Base-by-base conservation (phyloP, 805 yeast species). In the Hanseniaspora vineae region DNA sequence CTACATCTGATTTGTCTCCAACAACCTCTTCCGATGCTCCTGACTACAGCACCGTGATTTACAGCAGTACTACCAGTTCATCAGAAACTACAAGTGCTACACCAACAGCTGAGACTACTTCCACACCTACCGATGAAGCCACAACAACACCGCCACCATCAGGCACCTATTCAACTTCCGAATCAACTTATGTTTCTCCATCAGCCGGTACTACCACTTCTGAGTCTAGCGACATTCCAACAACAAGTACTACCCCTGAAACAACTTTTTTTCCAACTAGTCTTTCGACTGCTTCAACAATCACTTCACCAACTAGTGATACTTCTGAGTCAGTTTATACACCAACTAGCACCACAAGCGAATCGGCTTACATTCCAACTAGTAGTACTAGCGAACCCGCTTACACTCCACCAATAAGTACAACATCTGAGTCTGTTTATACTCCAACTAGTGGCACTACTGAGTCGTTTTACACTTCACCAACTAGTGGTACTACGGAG, bases 301-400 rank as follows among this genome's bases (percentile, higher is more conserved):
- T n/a, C n/a, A n/a, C n/a, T n/a, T n/a, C n/a, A n/a, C 6, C 42
- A 11, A 39, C 23, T 18, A 15, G 19, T 9, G 3, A 5, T 23
- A 5, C 29, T 23, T 23, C 29, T 8, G 29, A 23, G 29, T 8
- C 29, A 8, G 29, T 18, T 8, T n/a, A 15, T 6, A 18, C 54
- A 58, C 31, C 55, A 58, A 17, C 56, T 55, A 14, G 58, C 60
- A 17, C 58, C 58, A 35, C 54, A 56, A 29, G 45, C 39, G 42
- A 49, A 56, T 32, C 39, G 52, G 19, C 58, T 55, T 31, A 54
- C 55, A 8, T 65, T 61, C 11, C 62, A 62, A 20, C 63, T 60
- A 43, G 44, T 49, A 45, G 46, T 47, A 11, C 42, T 52, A n/a
- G n/a, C n/a, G n/a, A n/a, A n/a, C n/a, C n/a, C n/a, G n/a, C n/a